Conservation (phyloP, 2,329 filamentous ascomycete species). For the Pezizomycotina sp. region DNA sequence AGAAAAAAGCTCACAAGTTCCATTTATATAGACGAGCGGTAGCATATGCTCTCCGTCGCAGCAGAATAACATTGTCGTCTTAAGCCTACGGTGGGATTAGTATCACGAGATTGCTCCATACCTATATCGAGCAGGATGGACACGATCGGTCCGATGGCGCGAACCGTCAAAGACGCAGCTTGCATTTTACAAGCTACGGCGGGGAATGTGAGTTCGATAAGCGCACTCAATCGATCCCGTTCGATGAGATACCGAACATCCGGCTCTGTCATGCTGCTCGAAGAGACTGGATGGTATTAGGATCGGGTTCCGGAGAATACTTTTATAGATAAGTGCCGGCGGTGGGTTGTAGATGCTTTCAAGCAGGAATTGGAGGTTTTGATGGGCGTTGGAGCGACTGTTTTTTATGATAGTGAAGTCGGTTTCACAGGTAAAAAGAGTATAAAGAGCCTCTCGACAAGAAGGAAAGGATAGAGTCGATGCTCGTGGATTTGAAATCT, state of each 20-base stretch:
- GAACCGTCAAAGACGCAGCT: constrained; percentile 51
- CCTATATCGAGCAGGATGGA: constrained; percentile 53
- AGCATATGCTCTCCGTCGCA: constrained; percentile 43
- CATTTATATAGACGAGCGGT: constrained; percentile 40
- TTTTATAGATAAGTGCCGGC: too few species aligned
- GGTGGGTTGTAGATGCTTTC: too few species aligned
- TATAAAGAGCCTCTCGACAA: too few species aligned
- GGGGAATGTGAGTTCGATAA: constrained; percentile 45
- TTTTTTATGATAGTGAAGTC: too few species aligned
- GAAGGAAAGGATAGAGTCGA: too few species aligned
- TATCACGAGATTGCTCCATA: constrained; percentile 45
- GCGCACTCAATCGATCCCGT: constrained; percentile 37
- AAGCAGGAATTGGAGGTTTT: too few species aligned
- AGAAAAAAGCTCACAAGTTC: not conserved
- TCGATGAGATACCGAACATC: constrained; percentile 9
- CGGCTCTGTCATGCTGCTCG: constrained; percentile 7
- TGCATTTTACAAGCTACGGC: constrained; percentile 52
- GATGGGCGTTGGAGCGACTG: too few species aligned
- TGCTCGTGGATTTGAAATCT: too few species aligned
- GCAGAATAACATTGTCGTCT: constrained; percentile 47
- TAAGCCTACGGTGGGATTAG: constrained; percentile 50
- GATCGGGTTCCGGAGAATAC: too few species aligned
- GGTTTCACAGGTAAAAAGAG: too few species aligned
- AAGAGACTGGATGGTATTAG: too few species aligned
- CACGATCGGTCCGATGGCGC: constrained; percentile 49